Evolutionary conservation across 352 stramenopile species (phyloP).

Genomic region (Globisporangium nunn): DNA sequence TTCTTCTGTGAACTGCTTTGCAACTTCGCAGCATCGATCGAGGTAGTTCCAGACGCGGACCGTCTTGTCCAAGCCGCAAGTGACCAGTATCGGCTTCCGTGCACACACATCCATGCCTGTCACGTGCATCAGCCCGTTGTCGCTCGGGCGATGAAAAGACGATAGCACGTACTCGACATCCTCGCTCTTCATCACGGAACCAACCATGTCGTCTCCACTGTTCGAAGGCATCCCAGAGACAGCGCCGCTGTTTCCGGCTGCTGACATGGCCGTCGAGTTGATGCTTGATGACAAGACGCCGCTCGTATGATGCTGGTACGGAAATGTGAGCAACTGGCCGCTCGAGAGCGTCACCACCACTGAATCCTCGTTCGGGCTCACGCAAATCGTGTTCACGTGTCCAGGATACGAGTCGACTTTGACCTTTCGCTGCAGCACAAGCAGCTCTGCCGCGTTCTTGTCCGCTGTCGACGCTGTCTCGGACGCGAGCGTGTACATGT

Average conservation of each 20-base stretch:
- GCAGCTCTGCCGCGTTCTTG: constrained; percentile 25
- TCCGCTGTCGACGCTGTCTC: constrained; percentile 20
- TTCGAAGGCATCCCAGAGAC: constrained; percentile 6
- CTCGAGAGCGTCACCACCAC: constrained; percentile 60
- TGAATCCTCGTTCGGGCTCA: constrained; percentile 72
- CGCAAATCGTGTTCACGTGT: constrained; percentile 41
- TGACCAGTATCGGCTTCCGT: constrained; percentile 89
- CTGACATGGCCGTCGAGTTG: constrained; percentile 8
- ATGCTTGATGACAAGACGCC: constrained; percentile 11
- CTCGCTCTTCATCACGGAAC: constrained; percentile 32
- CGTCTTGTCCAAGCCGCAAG: constrained; percentile 86
- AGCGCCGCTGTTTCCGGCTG: not conserved
- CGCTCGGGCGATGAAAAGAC: constrained; percentile 65
- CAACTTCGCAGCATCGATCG: constrained; percentile 87
- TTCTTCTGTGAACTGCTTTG: constrained; percentile 90
- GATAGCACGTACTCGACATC: constrained; percentile 69
- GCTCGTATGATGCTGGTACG: constrained; percentile 47
- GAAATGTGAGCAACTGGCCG: constrained; percentile 63
- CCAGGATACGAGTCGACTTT: constrained; percentile 46
- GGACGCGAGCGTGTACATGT: constrained; percentile 56
- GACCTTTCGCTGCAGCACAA: constrained; percentile 51
- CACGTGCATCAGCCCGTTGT: constrained; percentile 47
- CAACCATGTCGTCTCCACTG: constrained; percentile 14
- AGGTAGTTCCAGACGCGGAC: constrained; percentile 94
- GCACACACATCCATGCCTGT: constrained; percentile 90